Evolutionary conservation across 352 stramenopile genomes (phyloP), one percentile per base, ranked within the genome.

Genomic region (Phytophthora cactorum): DNA sequence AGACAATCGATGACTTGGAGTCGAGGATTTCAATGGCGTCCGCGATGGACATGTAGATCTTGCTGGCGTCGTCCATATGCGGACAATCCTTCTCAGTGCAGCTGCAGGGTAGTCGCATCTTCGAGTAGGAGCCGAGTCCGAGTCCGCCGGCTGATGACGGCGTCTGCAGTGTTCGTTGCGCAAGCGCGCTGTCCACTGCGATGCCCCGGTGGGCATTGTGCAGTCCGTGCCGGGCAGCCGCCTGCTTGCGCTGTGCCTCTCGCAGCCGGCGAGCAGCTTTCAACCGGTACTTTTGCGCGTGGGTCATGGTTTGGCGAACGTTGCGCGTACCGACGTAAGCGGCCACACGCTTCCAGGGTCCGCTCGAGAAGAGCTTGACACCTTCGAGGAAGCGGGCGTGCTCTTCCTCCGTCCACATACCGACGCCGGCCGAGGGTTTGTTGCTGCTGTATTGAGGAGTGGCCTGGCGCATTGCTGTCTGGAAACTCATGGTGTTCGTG

Each of bases 231-330:
- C 71, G 70, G 22, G 75, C 75, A 6, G 79, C 73, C 4, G 78
- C 73, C 51, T 86, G 75, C 47, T 84, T 86, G 14, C 75, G 81
- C 34, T 82, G 74, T 7, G 81, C 65, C 17, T 82, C 83, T 8
- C 84, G 84, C 52, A 90, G 71, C 6, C 82, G 81, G 0, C 85
- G 77, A 17, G 79, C 80, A 1, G 80, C 75, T 49, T 92, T 92
- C 9, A 89, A 76, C 0, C 82, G 77, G 65, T 92, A 92, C 70
- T 92, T 91, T 65, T 92, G 84, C 10, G 82, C 84, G 57, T 93
- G 84, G 3, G 83, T 92, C 84, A 93, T 93, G 50, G 84, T 93
- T 59, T 93, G 85, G 11, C 85, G 85, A 68, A 91, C 83, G 8
- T 88, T 91, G 56, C 84, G 83, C 51, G 86, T 92, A 41, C 79